Conservation (phyloP, 1,139 yeast species). For the Chernovozyma aurita region DNA sequence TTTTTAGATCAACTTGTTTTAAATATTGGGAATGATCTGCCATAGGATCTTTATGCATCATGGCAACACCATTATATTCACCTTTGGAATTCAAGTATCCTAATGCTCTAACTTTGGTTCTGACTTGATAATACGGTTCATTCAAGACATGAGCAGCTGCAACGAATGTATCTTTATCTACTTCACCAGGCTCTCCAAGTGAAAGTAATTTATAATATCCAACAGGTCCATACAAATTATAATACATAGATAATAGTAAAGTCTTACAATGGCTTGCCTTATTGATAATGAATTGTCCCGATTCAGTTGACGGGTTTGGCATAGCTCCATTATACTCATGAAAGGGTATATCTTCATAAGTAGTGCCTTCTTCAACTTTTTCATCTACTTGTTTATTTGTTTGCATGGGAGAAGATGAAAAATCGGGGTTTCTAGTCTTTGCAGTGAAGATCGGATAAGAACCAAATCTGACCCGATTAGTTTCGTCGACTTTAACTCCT, state of each 20-base stretch:
- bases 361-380: neutral
- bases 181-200: constrained; percentile 17
- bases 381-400: constrained; percentile 1
- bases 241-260: constrained; percentile 15
- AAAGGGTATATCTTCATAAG: constrained; percentile 7
- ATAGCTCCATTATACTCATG: constrained; percentile 16
- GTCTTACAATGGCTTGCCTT: constrained; percentile 15
- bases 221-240: constrained; percentile 16
- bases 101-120: constrained; percentile 6
- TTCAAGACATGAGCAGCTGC: constrained; percentile 14
- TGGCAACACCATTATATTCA: constrained; percentile 33
- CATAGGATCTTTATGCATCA: constrained; percentile 37
- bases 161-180: constrained; percentile 18
- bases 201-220: constrained; percentile 16
- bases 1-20: constrained; percentile 7
- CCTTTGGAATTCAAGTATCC: constrained; percentile 9
- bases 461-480: constrained; percentile 13
- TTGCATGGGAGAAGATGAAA: no score
- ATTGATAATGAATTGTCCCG: constrained; percentile 16
- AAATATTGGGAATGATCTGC: constrained; percentile 21
- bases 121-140: constrained; percentile 15
- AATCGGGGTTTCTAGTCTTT: no score
- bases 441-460: constrained; percentile 6
- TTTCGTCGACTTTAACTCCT: constrained; percentile 16
- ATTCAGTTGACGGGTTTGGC: constrained; percentile 16